Percentiles rank a stretch among this genome's conserved stretches.
Conservation (phyloP, 1,284 basidiomycete species). For the Cryptococcus amylolentus region DNA sequence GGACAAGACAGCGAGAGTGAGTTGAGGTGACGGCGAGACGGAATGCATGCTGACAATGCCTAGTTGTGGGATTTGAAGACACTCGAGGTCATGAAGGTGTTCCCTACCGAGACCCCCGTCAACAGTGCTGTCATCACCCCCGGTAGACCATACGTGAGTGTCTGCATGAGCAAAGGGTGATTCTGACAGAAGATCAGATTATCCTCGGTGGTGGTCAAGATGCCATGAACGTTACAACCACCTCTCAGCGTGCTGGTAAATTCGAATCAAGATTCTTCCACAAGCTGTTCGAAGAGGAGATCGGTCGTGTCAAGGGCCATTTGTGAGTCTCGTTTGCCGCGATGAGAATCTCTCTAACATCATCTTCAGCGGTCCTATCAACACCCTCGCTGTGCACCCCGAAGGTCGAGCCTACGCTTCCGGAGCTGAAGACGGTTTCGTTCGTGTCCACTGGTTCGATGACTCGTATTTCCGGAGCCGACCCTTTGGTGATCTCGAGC, state of each 20-base stretch:
- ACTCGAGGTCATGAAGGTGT: conserved; percentile 89
- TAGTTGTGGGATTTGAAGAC: conserved; percentile 88
- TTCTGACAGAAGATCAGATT: conserved; percentile 54
- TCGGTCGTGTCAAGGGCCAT: conserved; percentile 92
- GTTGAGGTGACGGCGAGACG: conserved; percentile 30
- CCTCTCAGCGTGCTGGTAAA: conserved; percentile 86
- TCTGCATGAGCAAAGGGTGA: background rate
- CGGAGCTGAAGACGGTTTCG: conserved; percentile 94
- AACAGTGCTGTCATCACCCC: conserved; percentile 90
- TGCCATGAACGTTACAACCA: conserved; percentile 96
- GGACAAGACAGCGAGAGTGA: conserved; percentile 89
- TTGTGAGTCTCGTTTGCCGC: conserved; percentile 42
- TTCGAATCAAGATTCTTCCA: conserved; percentile 99
- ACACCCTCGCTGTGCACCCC: conserved; percentile 95
- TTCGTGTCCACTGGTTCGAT: conserved; percentile 82
- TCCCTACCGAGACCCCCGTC: conserved; percentile 86
- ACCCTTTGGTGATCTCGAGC: conserved; percentile 84
- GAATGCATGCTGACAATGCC: background rate
- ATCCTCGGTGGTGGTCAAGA: conserved; percentile 96
- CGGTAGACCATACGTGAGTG: conserved; percentile 71
- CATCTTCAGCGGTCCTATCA: conserved; percentile 80
- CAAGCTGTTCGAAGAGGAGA: conserved; percentile 96
- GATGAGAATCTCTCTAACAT: background rate
- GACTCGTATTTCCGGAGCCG: conserved; percentile 83
- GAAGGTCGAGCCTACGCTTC: conserved; percentile 85